Evolutionary conservation across 345 rosid species (phyloP), one percentile per base, ranked within the genome.

Genomic region (Citropsis articulata): DNA sequence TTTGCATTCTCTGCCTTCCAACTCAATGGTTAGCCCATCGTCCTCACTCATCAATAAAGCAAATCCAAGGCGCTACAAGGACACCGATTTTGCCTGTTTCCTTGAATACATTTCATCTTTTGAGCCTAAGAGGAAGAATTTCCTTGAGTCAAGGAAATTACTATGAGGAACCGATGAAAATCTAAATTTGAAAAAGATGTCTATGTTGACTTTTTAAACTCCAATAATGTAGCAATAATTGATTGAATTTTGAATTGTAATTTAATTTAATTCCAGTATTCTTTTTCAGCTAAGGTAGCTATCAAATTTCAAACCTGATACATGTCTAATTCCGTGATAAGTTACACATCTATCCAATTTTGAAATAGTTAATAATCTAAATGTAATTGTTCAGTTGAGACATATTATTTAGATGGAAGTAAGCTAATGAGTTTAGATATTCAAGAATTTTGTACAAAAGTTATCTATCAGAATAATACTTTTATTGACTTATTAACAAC

Each of bases 61-160:
- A 1, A 89, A 89, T 72, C 98, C 93, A 57, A 82, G 76, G 62
- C 85, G 82, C 7, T 95, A 93, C 69, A 78, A 67, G 86, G 94
- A 87, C 40, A 88, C 97, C 0, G 88, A 95, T 77, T 95, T 93
- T 27, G 77, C 90, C 31, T 87, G 84, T 75, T 95, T 95, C 84
- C 95, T 95, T 72, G 86, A 84, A 4, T 91, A 91, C 77, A 55
- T 90, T 28, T 82, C 94, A 0, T 86, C 94, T 38, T 63, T 90
- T 9, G 98, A 95, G 76, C 92, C 91, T 73, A 91, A 91, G 86
- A 86, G 85, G 81, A 95, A 95, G 76, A 85, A 86, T 74, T 95
- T 93, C 75, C 84, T 95, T 69, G 94, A 93, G 81, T 88, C 98
- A 14, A 90, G 97, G 79, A 93, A 90, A 80, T 50, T 88, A 21